These are phyloP conservation scores for Furcasterigmium furcatum DNA, from an alignment of 2,329 filamentous ascomycete species.

Conservation along the genomic window DNA sequence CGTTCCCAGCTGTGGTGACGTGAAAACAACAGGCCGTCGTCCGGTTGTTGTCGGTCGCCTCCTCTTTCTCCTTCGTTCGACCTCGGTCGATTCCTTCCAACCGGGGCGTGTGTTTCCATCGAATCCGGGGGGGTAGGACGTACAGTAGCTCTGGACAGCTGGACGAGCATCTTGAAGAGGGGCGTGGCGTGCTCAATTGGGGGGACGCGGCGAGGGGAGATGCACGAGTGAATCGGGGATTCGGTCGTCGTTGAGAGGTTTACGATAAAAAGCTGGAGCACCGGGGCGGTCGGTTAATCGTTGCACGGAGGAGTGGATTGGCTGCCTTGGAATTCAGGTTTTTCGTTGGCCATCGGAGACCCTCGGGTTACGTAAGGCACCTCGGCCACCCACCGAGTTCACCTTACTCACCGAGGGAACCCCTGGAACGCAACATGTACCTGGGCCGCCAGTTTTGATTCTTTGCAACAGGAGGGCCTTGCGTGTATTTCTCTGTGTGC, in stretches of 20 bases:
- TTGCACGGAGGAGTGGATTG: constrained; percentile 4
- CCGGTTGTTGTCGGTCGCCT: neutral
- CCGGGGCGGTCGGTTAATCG: constrained; percentile 5
- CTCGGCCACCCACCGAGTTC: no score
- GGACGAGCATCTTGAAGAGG: constrained; percentile 52
- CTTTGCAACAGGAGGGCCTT: no score
- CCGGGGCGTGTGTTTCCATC: neutral
- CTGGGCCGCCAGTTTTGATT: no score
- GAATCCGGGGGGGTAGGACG: constrained; percentile 20
- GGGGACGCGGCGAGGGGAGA: constrained; percentile 22
- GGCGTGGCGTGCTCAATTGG: constrained; percentile 44
- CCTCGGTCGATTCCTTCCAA: neutral
- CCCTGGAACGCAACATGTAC: no score
- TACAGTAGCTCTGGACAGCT: constrained; percentile 55
- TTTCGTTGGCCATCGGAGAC: no score
- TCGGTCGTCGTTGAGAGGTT: constrained; percentile 15
- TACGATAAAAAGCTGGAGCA: constrained; percentile 16
- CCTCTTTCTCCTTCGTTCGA: neutral
- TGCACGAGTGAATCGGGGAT: constrained; percentile 7
- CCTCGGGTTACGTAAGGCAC: no score
- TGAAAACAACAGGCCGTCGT: neutral
- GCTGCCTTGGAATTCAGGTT: constrained; percentile 8
- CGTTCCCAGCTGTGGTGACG: neutral
- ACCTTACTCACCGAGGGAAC: no score
- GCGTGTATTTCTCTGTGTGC: no score